These are phyloP conservation scores for Chalciporus pseudorubinellus DNA, from an alignment of 768 basidiomycete genomes.

Conservation along the genomic window DNA sequence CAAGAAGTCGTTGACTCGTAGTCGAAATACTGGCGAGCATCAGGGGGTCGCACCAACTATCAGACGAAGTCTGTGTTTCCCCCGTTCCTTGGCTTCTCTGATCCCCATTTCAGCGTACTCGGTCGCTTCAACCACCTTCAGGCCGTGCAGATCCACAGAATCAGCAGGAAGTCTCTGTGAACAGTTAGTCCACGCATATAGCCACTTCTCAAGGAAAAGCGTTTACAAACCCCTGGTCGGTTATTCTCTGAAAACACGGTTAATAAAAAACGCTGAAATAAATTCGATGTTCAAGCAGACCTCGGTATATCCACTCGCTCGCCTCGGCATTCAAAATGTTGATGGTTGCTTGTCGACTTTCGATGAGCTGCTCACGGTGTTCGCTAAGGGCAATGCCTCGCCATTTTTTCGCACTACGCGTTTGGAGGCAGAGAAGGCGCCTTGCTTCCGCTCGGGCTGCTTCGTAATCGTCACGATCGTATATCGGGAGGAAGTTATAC, in stretches of 20 bases:
- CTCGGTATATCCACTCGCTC: slow-evolving; percentile 76
- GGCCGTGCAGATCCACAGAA: slow-evolving; percentile 65
- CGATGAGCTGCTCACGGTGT: slow-evolving; percentile 72
- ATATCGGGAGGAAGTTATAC: neutral
- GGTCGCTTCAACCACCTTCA: slow-evolving; percentile 87
- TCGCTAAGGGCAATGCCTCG: slow-evolving; percentile 74
- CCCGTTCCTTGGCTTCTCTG: slow-evolving; percentile 53
- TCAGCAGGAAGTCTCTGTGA: slow-evolving; percentile 19
- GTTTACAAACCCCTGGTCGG: neutral
- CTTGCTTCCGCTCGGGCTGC: slow-evolving; percentile 69
- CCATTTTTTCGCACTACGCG: slow-evolving; percentile 61
- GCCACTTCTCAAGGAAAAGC: neutral
- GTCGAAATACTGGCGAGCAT: neutral
- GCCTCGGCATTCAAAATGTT: slow-evolving; percentile 72
- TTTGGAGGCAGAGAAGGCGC: slow-evolving; percentile 69
- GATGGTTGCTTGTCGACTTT: slow-evolving; percentile 69
- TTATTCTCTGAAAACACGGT: slow-evolving; percentile 3
- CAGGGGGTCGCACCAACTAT: slow-evolving; percentile 66
- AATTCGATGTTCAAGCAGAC: slow-evolving; percentile 38
- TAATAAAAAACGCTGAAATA: neutral
- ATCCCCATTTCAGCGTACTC: slow-evolving; percentile 65
- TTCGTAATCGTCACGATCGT: slow-evolving; percentile 47
- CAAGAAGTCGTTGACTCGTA: neutral
- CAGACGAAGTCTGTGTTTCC: slow-evolving; percentile 58
- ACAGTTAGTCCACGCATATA: neutral